A percentile compares a stretch with the other conserved stretches of the same genome.
These are phyloP conservation scores for Penicillium occitanis DNA, from an alignment of 2,329 filamentous ascomycete species.

Conservation along the genomic window DNA sequence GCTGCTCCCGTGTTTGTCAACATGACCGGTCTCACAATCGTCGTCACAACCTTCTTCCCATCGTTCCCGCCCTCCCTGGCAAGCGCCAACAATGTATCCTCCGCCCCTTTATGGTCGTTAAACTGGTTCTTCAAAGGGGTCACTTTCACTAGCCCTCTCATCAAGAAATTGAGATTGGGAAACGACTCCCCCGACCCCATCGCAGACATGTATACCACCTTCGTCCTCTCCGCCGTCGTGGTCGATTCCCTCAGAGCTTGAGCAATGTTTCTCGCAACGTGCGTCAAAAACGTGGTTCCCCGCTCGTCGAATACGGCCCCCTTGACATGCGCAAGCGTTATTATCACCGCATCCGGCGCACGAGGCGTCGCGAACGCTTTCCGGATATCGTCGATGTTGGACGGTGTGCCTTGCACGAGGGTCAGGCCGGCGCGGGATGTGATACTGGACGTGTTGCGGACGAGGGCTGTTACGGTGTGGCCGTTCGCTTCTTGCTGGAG, in stretches of 20 bases:
- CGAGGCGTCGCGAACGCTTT: constrained; percentile 2
- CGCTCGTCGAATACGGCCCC: constrained; percentile 5
- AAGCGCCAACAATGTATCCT: not conserved
- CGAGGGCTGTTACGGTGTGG: constrained; percentile 18
- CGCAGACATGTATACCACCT: constrained; percentile 19
- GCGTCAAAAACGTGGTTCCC: constrained; percentile 13
- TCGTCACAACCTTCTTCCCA: not conserved
- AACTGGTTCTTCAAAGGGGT: constrained; percentile 13
- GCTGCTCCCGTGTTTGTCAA: constrained; percentile 3
- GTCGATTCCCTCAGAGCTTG: not conserved
- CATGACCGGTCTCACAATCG: constrained; percentile 17
- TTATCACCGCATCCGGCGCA: constrained; percentile 5
- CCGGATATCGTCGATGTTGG: constrained; percentile 14
- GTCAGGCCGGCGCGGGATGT: not conserved
- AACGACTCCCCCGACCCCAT: constrained; percentile 12
- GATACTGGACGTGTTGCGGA: constrained; percentile 15
- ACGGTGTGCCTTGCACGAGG: constrained; percentile 18
- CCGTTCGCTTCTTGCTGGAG: constrained; percentile 4
- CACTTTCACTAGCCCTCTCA: constrained; percentile 9
- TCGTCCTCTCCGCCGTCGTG: not conserved
- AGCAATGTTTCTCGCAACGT: constrained; percentile 13
- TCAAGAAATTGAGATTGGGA: constrained; percentile 17
- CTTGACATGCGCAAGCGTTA: constrained; percentile 16
- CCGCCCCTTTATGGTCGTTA: constrained; percentile 14
- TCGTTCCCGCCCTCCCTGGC: not conserved